Percentiles rank a stretch among this genome's conserved stretches.
Conservation (phyloP, 2,329 filamentous ascomycete genomes). For the Fusarium bulbicola region DNA sequence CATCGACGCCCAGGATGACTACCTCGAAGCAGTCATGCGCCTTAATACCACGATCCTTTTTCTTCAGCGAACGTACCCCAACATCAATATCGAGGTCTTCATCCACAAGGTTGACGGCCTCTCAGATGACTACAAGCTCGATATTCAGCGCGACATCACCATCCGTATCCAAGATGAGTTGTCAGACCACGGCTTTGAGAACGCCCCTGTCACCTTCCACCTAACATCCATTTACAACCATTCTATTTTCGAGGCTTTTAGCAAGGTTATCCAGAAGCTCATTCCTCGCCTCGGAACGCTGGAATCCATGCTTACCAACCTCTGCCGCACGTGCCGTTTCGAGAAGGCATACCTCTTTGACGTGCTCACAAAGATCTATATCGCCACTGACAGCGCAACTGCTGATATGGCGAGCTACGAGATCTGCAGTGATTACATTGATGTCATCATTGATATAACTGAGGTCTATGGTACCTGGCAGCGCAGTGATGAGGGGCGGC, state of each 20-base stretch:
- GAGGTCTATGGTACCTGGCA: conserved; percentile 89
- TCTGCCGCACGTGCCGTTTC: conserved; percentile 92
- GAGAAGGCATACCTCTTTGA: conserved; percentile 99
- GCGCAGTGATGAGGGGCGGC: conserved; percentile 63
- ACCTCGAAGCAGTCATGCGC: conserved; percentile 87
- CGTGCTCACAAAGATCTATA: conserved; percentile 97
- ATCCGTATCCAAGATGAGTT: conserved; percentile 97
- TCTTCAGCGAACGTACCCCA: conserved; percentile 86
- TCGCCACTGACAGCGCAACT: conserved; percentile 92
- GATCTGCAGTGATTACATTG: conserved; percentile 98
- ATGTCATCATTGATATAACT: conserved; percentile 96
- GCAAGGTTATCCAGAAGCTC: conserved; percentile 97
- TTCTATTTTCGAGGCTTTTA: conserved; percentile 97
- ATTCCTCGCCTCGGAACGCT: conserved; percentile 93
- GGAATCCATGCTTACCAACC: conserved; percentile 91
- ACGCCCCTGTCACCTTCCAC: conserved; percentile 93
- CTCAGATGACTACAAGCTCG: conserved; percentile 94
- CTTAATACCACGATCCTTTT: conserved; percentile 90
- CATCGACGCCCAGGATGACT: conserved; percentile 98
- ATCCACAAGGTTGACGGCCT: conserved; percentile 99
- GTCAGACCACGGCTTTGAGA: conserved; percentile 91
- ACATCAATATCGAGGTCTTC: conserved; percentile 97
- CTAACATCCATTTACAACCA: conserved; percentile 98
- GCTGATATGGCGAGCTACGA: conserved; percentile 97
- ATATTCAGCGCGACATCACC: conserved; percentile 95